Conservation (phyloP, 495 filamentous ascomycete genomes). For the Lasiosphaeria hispida region DNA sequence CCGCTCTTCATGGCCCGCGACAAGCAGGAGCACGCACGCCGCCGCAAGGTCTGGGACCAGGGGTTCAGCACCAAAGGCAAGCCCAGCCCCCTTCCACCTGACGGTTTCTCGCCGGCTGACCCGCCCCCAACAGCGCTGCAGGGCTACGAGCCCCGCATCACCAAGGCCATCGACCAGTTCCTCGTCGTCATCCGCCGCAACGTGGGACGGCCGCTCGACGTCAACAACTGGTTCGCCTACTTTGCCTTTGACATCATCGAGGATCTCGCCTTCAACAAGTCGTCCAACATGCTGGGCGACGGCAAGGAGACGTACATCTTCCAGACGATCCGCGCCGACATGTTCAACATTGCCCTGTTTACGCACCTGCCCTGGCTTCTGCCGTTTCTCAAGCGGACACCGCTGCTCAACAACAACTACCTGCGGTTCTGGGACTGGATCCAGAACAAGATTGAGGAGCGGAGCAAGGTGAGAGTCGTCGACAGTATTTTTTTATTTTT, state of each 20-base stretch:
- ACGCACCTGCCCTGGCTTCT: conserved; percentile 25
- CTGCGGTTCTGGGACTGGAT: conserved; percentile 21
- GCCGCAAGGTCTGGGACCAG: conserved; percentile 28
- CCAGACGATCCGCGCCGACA: conserved; percentile 22
- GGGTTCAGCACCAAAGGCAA: conserved; percentile 26
- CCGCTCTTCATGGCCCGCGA: conserved; percentile 41
- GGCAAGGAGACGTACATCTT: conserved; percentile 19
- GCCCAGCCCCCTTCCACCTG: too few relatives aligned
- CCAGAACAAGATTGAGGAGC: conserved; percentile 31
- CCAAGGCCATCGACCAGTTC: conserved; percentile 20
- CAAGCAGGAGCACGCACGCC: conserved; percentile 24
- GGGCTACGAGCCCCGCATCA: conserved; percentile 22
- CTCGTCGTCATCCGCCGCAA: conserved; percentile 11
- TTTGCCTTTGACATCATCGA: conserved; percentile 55
- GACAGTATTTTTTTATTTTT: too few relatives aligned
- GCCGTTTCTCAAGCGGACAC: conserved; percentile 21
- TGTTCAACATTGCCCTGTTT: conserved; percentile 25
- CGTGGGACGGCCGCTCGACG: conserved; percentile 30
- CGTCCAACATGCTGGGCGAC: conserved; percentile 33
- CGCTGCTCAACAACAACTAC: conserved; percentile 20
- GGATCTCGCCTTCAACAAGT: conserved; percentile 47
- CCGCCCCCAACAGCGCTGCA: too few relatives aligned
- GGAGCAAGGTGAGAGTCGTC: too few relatives aligned
- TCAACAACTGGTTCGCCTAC: conserved; percentile 45
- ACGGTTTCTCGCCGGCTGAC: too few relatives aligned